phyloP scores from a whole-genome alignment of 202 grass and related monocot genomes.

The Digitaria exilis region DNA sequence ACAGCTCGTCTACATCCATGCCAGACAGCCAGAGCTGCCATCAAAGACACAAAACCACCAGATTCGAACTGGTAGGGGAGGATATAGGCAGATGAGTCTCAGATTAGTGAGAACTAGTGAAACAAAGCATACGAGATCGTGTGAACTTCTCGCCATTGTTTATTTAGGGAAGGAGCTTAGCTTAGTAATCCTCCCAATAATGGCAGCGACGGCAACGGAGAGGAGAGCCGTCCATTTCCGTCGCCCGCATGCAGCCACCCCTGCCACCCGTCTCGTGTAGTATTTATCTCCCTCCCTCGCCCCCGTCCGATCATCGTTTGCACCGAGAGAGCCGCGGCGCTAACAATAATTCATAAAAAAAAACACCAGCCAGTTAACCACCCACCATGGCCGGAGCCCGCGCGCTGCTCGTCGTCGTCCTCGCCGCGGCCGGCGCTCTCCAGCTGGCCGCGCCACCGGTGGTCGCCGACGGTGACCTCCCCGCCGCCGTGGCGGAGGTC shows the following conservation, averaged over 20 bases:
- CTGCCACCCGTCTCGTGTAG: background rate
- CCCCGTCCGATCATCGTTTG: background rate
- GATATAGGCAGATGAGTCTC: background rate
- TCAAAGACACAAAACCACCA: background rate
- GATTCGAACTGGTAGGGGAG: background rate
- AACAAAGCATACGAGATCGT: background rate
- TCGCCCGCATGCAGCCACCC: background rate
- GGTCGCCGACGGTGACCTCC: background rate
- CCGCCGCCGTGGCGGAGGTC: background rate
- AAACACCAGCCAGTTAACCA: background rate
- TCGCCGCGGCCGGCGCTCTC: background rate
- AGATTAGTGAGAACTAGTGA: background rate
- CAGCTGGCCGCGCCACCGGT: background rate
- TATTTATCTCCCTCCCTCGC: conserved; percentile 37
- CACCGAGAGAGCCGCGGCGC: background rate
- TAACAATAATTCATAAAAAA: too few relatives aligned
- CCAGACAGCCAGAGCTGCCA: too few relatives aligned
- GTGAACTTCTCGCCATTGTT: background rate
- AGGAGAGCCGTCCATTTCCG: conserved; percentile 34
- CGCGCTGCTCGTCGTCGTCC: background rate
- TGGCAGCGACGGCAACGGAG: background rate
- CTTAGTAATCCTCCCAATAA: background rate
- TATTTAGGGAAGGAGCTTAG: background rate
- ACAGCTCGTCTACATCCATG: too few relatives aligned
- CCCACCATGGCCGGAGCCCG: conserved; percentile 40